These are phyloP conservation scores for Yamagishiella unicocca DNA, from an alignment of 139 green algal genomes.

Conservation along the genomic window DNA sequence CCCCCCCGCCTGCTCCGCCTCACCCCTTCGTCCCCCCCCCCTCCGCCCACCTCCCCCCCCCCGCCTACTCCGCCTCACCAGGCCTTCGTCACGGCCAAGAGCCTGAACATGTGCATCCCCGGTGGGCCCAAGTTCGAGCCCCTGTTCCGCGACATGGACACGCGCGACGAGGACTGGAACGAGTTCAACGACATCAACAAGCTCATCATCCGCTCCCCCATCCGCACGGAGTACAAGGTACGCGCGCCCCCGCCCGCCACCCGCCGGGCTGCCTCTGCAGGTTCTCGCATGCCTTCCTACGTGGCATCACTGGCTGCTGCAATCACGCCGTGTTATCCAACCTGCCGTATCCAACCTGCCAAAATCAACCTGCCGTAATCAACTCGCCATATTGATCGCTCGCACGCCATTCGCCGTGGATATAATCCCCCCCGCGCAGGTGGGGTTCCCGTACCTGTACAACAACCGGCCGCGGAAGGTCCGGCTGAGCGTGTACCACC, in stretches of 20 bases:
- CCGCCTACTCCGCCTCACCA: too few relatives aligned
- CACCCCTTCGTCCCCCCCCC: too few relatives aligned
- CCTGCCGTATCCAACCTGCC: too few relatives aligned
- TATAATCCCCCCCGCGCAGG: too few relatives aligned
- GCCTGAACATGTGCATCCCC: slow-evolving; percentile 98
- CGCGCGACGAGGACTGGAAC: slow-evolving; percentile 97
- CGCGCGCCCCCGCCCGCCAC: not conserved
- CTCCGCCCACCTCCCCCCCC: too few relatives aligned
- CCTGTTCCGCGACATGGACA: slow-evolving; percentile 97
- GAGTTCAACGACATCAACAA: slow-evolving; percentile 99
- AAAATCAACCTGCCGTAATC: too few relatives aligned
- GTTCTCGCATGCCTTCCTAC: not conserved
- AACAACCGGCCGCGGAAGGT: slow-evolving; percentile 98
- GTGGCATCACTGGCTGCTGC: not conserved
- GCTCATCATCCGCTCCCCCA: slow-evolving; percentile 96
- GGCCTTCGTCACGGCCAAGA: slow-evolving; percentile 64
- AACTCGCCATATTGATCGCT: too few relatives aligned
- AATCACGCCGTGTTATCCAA: too few relatives aligned
- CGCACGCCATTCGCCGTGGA: too few relatives aligned
- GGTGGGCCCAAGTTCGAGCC: slow-evolving; percentile 99
- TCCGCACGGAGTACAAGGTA: slow-evolving; percentile 85
- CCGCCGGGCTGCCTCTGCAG: not conserved
- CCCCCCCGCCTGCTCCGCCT: too few relatives aligned
- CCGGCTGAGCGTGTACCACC: slow-evolving; percentile 91
- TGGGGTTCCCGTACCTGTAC: slow-evolving; percentile 99